Evolutionary conservation across 2,329 filamentous ascomycete species (phyloP), one percentile per base, ranked within the genome.

Genomic region (Penicillium hordei): DNA sequence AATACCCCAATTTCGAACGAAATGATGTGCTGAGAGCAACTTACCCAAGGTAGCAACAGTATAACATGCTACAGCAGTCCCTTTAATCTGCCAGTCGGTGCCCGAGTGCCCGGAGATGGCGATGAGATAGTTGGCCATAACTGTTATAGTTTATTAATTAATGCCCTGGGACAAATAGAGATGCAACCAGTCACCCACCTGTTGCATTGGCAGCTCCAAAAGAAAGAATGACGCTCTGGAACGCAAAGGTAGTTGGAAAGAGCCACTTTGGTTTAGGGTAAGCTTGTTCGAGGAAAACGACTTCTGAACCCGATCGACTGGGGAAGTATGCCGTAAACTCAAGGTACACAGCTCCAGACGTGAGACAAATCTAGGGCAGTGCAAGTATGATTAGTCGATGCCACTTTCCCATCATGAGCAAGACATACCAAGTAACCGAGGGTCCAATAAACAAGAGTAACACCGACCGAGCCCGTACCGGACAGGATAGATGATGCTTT

Each of bases 291-390:
- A 89, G 78, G 63, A 88, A 89, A 0, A 87, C 86, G 0, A 87
- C 86, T 64, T 89, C 85, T 0, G 82, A 81, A 0, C 86, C 86
- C 2, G 83, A 87, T 10, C 86, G 82, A 65, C 83, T 88, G 0
- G 86, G 86, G 57, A 89, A 89, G 61, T 86, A 89, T 2, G 83
- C 79, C 0, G 85, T 81, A n/a, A 83, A 82, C 65, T 89, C 86
- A 5, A 88, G 81, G 57, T 88, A 89, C 0, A 86, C 82, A 0
- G 78, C 75, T 13, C 54, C 54, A 13, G 45, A 52, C 4, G 54
- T 40, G 33, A 57, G 48, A 34, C 54, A 57, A 12, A 57, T 25
- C 54, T 57, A 42, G 10, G 17, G 21, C 8, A 8, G 15, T 52
- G 17, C 3, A 25, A n/a, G 10, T 1, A 39, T 17, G 8, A 29